These are phyloP conservation scores for Kentomonas sorsogonicus DNA, from an alignment of 208 protist species.

Conservation along the genomic window DNA sequence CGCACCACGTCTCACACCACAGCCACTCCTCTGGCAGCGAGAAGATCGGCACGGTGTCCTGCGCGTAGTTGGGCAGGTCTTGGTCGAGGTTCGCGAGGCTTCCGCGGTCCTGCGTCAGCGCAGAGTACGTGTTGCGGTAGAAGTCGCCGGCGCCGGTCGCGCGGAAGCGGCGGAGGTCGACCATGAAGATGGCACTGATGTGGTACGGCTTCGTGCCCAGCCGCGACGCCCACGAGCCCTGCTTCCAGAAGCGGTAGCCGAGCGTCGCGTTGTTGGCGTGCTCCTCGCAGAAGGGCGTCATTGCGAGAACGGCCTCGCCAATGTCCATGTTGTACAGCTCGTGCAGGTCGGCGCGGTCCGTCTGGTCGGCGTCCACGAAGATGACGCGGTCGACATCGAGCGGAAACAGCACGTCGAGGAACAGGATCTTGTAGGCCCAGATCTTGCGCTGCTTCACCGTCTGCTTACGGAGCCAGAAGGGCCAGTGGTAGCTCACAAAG, in stretches of 20 bases:
- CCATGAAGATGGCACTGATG: constrained; percentile 97
- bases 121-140: constrained; percentile 89
- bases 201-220: constrained; percentile 95
- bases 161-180: constrained; percentile 91
- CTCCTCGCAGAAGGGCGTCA: constrained; percentile 96
- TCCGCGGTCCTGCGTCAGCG: constrained; percentile 88
- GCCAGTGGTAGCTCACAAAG: constrained; percentile 98
- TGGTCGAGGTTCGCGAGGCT: constrained; percentile 88
- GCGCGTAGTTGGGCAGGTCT: constrained; percentile 97
- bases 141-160: constrained; percentile 88
- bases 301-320: constrained; percentile 88
- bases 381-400: constrained; percentile 95
- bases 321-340: constrained; percentile 98
- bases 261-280: constrained; percentile 87
- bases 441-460: constrained; percentile 98
- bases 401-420: constrained; percentile 99
- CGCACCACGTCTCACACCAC: constrained; percentile 99
- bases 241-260: constrained; percentile 90
- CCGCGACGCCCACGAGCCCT: constrained; percentile 94
- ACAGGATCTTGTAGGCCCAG: constrained; percentile 99
- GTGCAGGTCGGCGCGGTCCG: constrained; percentile 62
- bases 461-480: constrained; percentile 94
- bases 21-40: constrained; percentile 98
- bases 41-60: constrained; percentile 91
- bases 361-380: constrained; percentile 99